A percentile compares a stretch with the other conserved stretches of the same genome.
phyloP scores from a whole-genome alignment of 306 rosid genomes.

The Vigna trinervia region DNA sequence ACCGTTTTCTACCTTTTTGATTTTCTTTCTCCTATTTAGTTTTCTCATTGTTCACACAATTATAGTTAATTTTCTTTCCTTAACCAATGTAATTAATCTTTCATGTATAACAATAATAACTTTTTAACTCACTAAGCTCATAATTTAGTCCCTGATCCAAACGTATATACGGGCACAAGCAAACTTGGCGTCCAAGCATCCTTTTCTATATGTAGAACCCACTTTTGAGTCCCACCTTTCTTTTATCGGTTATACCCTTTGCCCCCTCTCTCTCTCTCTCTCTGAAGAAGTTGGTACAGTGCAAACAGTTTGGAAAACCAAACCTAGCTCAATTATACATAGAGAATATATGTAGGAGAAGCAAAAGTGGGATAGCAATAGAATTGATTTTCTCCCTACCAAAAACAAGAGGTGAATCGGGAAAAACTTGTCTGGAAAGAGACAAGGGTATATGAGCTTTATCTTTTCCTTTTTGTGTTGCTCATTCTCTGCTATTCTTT shows the following conservation, averaged over 20 bases:
- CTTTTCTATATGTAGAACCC: constrained; percentile 57
- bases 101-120: not conserved
- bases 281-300: constrained; percentile 15
- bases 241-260: constrained; percentile 44
- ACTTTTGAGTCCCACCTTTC: constrained; percentile 42
- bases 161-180: constrained; percentile 59
- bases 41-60: not conserved
- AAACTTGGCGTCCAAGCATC: constrained; percentile 71
- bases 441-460: constrained; percentile 48
- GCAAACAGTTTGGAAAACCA: constrained; percentile 26
- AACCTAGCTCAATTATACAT: constrained; percentile 34
- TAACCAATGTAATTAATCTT: constrained; percentile 20
- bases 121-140: constrained; percentile 18
- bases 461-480: constrained; percentile 1
- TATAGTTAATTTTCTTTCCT: constrained; percentile 21
- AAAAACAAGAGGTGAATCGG: constrained; percentile 40
- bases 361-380: constrained; percentile 35
- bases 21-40: not conserved
- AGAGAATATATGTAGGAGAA: constrained; percentile 12
- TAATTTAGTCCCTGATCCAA: constrained; percentile 39
- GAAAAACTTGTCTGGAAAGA: constrained; percentile 59
- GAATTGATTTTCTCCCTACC: constrained; percentile 33
- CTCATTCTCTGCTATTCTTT: not conserved
- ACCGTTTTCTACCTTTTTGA: constrained; percentile 25
- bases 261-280: not conserved